Percentiles rank a stretch among this genome's conserved stretches.
Evolutionary conservation across 1,284 basidiomycete genomes (phyloP).

Genomic region (Dichomitus squalens): DNA sequence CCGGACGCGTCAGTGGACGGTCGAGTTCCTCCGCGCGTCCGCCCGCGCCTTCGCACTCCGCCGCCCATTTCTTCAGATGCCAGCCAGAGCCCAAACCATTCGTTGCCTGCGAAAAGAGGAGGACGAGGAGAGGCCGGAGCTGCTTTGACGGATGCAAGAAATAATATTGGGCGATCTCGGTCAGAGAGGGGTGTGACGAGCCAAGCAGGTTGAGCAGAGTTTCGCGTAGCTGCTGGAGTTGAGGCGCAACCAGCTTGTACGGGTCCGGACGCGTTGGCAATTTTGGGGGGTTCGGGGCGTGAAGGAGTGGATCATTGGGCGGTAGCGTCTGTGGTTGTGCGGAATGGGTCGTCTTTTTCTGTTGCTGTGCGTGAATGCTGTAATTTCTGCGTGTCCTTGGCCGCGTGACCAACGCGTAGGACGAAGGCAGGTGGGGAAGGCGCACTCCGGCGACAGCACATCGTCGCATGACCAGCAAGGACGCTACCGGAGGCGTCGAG

Average conservation of each 20-base stretch:
- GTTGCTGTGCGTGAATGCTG: constrained; percentile 33
- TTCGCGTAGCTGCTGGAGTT: constrained; percentile 76
- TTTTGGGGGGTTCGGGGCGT: constrained; percentile 16
- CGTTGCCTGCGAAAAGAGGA: constrained; percentile 91
- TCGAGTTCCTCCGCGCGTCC: constrained; percentile 58
- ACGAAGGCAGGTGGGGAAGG: constrained; percentile 22
- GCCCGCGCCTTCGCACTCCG: constrained; percentile 45
- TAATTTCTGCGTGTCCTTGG: constrained; percentile 29
- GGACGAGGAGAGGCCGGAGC: constrained; percentile 87
- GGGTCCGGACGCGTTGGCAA: constrained; percentile 53
- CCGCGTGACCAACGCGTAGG: constrained; percentile 29
- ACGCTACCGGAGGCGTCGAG: constrained; percentile 25
- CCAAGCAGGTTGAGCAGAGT: constrained; percentile 84
- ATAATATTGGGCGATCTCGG: constrained; percentile 91
- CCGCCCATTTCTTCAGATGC: constrained; percentile 48
- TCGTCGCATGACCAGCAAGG: constrained; percentile 40
- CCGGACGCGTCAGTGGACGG: constrained; percentile 68
- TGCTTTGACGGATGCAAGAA: constrained; percentile 91
- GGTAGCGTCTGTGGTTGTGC: constrained; percentile 21
- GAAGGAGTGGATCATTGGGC: constrained; percentile 17
- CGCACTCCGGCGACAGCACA: constrained; percentile 34
- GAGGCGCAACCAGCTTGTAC: constrained; percentile 67
- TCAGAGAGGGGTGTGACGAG: constrained; percentile 86
- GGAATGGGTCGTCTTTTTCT: constrained; percentile 20
- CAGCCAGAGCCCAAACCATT: constrained; percentile 72